phyloP scores from a whole-genome alignment of 257 asterid species.

The Fraxinus americana region DNA sequence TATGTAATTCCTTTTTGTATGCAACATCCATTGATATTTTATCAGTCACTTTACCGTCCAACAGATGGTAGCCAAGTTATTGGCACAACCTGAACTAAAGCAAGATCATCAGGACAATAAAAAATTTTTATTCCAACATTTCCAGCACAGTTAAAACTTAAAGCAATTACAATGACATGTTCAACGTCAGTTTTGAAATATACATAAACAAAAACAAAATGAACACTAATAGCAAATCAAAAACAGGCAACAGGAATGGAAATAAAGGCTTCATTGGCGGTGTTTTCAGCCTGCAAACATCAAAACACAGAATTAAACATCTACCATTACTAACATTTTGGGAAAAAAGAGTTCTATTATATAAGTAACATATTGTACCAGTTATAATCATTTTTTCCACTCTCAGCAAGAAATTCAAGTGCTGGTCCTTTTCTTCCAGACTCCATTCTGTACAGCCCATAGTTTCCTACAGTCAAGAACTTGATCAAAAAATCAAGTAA shows the following conservation, averaged over 20 bases:
- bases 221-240: too few species aligned
- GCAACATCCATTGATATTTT: too few species aligned
- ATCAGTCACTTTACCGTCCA: too few species aligned
- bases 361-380: constrained; percentile 41
- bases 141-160: too few species aligned
- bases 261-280: constrained; percentile 87
- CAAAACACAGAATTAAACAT: neutral
- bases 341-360: neutral
- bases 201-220: too few species aligned
- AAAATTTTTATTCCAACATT: too few species aligned
- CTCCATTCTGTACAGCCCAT: constrained; percentile 49
- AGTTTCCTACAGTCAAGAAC: constrained; percentile 47
- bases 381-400: constrained; percentile 69
- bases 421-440: constrained; percentile 49
- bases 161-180: too few species aligned
- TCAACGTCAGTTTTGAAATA: too few species aligned
- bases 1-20: constrained; percentile 74
- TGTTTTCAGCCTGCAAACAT: constrained; percentile 62
- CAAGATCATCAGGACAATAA: too few species aligned
- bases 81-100: too few species aligned
- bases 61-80: too few species aligned
- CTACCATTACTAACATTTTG: neutral
- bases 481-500: neutral
- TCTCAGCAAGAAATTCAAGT: constrained; percentile 41
- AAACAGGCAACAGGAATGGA: constrained; percentile 49